Evolutionary conservation across 2,329 filamentous ascomycete genomes (phyloP).

Genomic region (Pseudonectria foliicola): DNA sequence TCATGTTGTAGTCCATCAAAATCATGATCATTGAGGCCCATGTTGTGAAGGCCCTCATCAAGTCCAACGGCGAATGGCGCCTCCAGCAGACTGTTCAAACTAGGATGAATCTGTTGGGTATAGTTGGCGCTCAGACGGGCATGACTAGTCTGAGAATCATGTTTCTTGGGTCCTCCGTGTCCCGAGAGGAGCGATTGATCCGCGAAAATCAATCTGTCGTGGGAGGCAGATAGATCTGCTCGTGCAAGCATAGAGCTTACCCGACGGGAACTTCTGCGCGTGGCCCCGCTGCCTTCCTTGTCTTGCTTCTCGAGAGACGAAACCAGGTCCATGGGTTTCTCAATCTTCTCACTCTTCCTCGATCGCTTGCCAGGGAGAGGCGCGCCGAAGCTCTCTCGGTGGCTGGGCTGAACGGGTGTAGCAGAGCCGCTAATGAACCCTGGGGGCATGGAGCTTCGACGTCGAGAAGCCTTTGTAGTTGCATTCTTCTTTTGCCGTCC

Average conservation of each 20-base stretch:
- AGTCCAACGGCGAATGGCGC: slow-evolving; percentile 62
- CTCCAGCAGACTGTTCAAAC: slow-evolving; percentile 57
- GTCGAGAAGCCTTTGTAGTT: slow-evolving; percentile 40
- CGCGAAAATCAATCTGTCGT: slow-evolving; percentile 72
- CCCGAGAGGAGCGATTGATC: slow-evolving; percentile 48
- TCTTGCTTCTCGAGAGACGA: slow-evolving; percentile 64
- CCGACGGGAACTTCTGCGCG: slow-evolving; percentile 60
- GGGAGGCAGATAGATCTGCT: slow-evolving; percentile 77
- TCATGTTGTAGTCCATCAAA: slow-evolving; percentile 66
- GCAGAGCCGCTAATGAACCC: slow-evolving; percentile 66
- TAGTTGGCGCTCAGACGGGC: slow-evolving; percentile 34
- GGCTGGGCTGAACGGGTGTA: slow-evolving; percentile 64
- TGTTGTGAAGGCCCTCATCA: slow-evolving; percentile 65
- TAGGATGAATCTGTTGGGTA: slow-evolving; percentile 40
- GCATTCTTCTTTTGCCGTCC: slow-evolving; percentile 39
- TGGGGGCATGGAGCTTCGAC: slow-evolving; percentile 59
- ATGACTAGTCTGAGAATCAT: slow-evolving; percentile 58
- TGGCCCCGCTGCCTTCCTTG: slow-evolving; percentile 43
- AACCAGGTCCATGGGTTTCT: slow-evolving; percentile 55
- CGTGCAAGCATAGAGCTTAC: slow-evolving; percentile 88
- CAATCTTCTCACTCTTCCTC: slow-evolving; percentile 44
- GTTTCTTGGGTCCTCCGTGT: slow-evolving; percentile 47
- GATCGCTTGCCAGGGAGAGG: slow-evolving; percentile 46
- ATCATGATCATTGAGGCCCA: slow-evolving; percentile 65
- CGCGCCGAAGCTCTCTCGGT: slow-evolving; percentile 71